phyloP scores from a whole-genome alignment of 176 grass and related monocot species.

The Miscanthus lutarioriparius region DNA sequence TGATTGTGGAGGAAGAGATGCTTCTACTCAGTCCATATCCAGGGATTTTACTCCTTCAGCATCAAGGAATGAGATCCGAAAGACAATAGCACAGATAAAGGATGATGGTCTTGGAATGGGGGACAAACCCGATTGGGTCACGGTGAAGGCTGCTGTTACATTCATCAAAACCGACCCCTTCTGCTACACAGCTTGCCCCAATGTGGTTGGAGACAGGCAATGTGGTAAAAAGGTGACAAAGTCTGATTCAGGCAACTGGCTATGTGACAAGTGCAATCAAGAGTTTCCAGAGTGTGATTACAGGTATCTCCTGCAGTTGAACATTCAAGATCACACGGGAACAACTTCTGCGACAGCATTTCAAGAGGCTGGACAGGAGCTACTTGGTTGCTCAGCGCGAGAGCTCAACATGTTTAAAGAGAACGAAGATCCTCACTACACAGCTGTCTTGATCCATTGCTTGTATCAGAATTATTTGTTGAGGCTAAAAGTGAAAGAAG shows the following conservation, averaged over 20 bases:
- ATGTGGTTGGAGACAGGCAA: slow-evolving; percentile 67
- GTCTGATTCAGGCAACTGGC: slow-evolving; percentile 55
- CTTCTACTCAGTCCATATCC: slow-evolving; percentile 78
- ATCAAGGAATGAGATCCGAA: slow-evolving; percentile 67
- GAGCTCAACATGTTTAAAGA: slow-evolving; percentile 65
- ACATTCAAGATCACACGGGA: slow-evolving; percentile 91
- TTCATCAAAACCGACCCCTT: slow-evolving; percentile 88
- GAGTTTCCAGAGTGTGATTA: slow-evolving; percentile 94
- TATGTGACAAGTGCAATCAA: slow-evolving; percentile 75
- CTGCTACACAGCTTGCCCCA: slow-evolving; percentile 85
- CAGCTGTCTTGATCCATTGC: slow-evolving; percentile 48
- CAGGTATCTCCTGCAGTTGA: slow-evolving; percentile 83
- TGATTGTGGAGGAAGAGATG: slow-evolving; percentile 75
- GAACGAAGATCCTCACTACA: slow-evolving; percentile 52
- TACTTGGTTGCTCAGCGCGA: slow-evolving; percentile 68
- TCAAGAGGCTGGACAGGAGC: slow-evolving; percentile 74
- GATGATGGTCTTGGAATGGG: slow-evolving; percentile 82
- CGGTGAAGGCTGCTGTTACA: slow-evolving; percentile 70
- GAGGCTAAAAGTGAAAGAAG: slow-evolving; percentile 91
- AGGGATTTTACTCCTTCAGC: slow-evolving; percentile 62
- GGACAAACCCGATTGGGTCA: slow-evolving; percentile 79
- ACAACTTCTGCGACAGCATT: slow-evolving; percentile 81
- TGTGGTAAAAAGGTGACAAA: slow-evolving; percentile 81
- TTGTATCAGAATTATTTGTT: slow-evolving; percentile 66
- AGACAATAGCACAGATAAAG: slow-evolving; percentile 75